Evolutionary conservation across 768 basidiomycete species (phyloP).

Genomic region (Cyathus striatus): DNA sequence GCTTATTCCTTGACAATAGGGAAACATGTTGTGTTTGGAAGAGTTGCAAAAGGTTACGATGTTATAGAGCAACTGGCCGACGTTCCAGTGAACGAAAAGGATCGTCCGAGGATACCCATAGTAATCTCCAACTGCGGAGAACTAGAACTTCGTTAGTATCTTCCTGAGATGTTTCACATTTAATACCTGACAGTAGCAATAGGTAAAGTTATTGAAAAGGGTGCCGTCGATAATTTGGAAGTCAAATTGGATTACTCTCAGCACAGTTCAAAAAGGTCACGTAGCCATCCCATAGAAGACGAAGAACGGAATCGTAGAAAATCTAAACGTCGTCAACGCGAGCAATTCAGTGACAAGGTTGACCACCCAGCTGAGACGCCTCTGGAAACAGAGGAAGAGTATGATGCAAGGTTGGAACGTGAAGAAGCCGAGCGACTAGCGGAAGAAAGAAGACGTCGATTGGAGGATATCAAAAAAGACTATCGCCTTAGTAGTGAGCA

Average conservation of each 20-base stretch:
- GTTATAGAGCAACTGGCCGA: constrained; percentile 56
- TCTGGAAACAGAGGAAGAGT: constrained; percentile 66
- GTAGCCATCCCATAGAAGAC: constrained; percentile 11
- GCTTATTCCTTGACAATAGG: constrained; percentile 24
- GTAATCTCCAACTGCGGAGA: constrained; percentile 78
- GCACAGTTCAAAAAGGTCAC: constrained; percentile 9
- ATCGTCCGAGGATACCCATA: constrained; percentile 65
- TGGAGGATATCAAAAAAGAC: constrained; percentile 41
- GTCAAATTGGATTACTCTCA: constrained; percentile 7
- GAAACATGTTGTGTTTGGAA: constrained; percentile 47
- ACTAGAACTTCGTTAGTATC: constrained; percentile 57
- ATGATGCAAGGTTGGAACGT: constrained; percentile 61
- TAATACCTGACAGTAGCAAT: neutral
- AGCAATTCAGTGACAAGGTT: neutral
- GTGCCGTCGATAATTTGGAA: neutral
- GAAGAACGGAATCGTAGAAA: constrained; percentile 13
- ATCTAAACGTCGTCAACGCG: constrained; percentile 8
- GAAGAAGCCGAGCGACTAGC: constrained; percentile 60
- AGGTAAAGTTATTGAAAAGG: neutral
- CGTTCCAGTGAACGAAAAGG: constrained; percentile 69
- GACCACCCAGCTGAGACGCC: neutral
- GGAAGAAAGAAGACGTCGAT: constrained; percentile 37
- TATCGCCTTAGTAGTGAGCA: constrained; percentile 24
- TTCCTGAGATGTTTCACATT: neutral
- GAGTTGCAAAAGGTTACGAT: constrained; percentile 54